Conservation (phyloP, 176 grass and related monocot species). For the Carex littledalei region DNA sequence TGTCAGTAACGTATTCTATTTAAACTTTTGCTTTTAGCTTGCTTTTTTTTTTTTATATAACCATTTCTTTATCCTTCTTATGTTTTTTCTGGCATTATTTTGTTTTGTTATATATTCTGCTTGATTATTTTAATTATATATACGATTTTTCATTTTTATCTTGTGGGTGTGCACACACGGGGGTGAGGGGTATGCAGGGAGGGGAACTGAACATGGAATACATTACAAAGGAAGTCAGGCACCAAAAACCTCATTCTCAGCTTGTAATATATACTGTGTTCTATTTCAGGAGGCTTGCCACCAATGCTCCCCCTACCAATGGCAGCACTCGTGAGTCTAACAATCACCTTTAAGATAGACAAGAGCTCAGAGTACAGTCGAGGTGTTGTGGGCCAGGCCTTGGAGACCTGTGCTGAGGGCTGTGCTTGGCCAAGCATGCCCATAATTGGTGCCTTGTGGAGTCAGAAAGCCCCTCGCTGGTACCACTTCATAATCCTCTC, state of each 20-base stretch:
- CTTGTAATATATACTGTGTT: not conserved
- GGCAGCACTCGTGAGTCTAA: conserved; percentile 92
- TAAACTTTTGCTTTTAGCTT: not conserved
- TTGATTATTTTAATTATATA: not conserved
- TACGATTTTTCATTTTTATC: not conserved
- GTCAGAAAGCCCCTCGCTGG: conserved; percentile 88
- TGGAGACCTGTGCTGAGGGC: conserved; percentile 80
- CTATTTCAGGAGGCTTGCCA: conserved; percentile 65
- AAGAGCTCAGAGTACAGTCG: conserved; percentile 67
- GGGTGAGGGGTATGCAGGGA: not conserved
- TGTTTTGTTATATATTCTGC: not conserved
- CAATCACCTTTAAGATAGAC: conserved; percentile 97
- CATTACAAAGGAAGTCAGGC: not conserved
- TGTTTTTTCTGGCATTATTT: not conserved
- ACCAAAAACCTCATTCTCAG: conserved; percentile 3
- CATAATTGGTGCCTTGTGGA: conserved; percentile 89
- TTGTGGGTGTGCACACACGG: not conserved
- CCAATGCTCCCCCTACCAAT: conserved; percentile 97
- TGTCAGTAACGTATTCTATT: not conserved
- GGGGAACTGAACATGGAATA: not conserved
- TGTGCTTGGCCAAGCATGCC: conserved; percentile 96
- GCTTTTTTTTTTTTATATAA: not conserved
- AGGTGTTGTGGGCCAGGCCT: conserved; percentile 61
- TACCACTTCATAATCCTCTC: conserved; percentile 86
- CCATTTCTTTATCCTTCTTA: not conserved